Conservation (phyloP, 1,284 basidiomycete species). For the Boletellus deceptivus region DNA sequence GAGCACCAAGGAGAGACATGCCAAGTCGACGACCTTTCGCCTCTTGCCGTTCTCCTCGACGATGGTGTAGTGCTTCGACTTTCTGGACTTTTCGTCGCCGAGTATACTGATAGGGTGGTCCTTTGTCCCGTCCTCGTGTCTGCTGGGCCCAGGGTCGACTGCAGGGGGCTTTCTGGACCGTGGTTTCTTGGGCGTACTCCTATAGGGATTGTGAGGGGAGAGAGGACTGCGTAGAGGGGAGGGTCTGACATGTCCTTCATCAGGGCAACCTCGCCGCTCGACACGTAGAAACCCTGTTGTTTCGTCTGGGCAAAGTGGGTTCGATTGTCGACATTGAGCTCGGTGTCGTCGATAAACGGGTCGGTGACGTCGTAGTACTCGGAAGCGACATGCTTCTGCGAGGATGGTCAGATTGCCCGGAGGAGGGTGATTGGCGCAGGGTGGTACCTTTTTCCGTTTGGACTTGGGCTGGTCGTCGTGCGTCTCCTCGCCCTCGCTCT, state of each 20-base stretch:
- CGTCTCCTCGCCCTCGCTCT: constrained; percentile 54
- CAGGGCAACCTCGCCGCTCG: constrained; percentile 81
- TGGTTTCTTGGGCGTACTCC: constrained; percentile 60
- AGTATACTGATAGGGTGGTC: constrained; percentile 51
- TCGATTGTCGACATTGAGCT: constrained; percentile 86
- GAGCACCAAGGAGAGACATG: constrained; percentile 29
- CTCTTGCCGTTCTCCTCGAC: constrained; percentile 59
- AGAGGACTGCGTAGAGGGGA: background rate
- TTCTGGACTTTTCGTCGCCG: constrained; percentile 39
- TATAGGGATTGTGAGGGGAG: constrained; percentile 23
- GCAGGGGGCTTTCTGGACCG: constrained; percentile 53
- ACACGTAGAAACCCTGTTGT: constrained; percentile 93
- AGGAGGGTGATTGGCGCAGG: background rate
- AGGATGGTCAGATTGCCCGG: constrained; percentile 7
- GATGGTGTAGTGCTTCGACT: constrained; percentile 50
- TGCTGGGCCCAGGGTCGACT: constrained; percentile 17
- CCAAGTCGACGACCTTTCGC: constrained; percentile 65
- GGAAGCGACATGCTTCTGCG: constrained; percentile 51
- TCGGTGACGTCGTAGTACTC: constrained; percentile 90
- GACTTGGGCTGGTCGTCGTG: constrained; percentile 40
- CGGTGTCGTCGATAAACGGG: constrained; percentile 97
- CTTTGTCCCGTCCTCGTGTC: constrained; percentile 44
- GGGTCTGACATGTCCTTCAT: constrained; percentile 66
- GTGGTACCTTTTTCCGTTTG: constrained; percentile 42
- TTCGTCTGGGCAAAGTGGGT: constrained; percentile 92